Conservation (phyloP, 1,284 basidiomycete genomes). For the Singerocomus inundabilis region DNA sequence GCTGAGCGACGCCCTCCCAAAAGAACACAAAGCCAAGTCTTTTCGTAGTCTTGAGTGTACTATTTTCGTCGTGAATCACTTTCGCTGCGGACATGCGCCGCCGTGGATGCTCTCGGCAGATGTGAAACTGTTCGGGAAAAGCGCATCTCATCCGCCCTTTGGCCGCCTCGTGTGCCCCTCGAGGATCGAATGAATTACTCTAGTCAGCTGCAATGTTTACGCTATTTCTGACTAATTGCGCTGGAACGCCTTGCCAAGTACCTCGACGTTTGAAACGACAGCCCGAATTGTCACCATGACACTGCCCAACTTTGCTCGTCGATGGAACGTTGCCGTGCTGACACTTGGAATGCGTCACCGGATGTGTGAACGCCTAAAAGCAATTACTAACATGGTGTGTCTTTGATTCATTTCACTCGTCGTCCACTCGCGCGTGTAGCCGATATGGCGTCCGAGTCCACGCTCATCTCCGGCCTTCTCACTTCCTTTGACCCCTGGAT, state of each 20-base stretch:
- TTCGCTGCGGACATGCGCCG: not conserved
- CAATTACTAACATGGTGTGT: conserved; percentile 1
- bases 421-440: conserved; percentile 4
- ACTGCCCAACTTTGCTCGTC: not conserved
- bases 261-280: not conserved
- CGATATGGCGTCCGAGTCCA: conserved; percentile 7
- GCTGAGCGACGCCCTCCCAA: not conserved
- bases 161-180: conserved; percentile 26
- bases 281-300: not conserved
- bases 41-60: not conserved
- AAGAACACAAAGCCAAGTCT: not conserved
- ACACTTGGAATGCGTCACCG: conserved; percentile 1
- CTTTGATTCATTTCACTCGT: conserved; percentile 6
- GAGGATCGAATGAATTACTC: conserved; percentile 24
- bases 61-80: not conserved
- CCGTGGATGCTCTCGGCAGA: conserved; percentile 1
- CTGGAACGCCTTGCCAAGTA: not conserved
- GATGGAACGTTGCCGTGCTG: not conserved
- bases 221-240: conserved; percentile 7
- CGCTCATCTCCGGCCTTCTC: conserved; percentile 5
- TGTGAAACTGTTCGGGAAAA: not conserved
- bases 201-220: conserved; percentile 18
- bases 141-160: conserved; percentile 9
- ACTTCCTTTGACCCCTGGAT: not conserved
- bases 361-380: conserved; percentile 1